Conservation (phyloP, 1,284 basidiomycete species). For the Puccinia brachypodii region DNA sequence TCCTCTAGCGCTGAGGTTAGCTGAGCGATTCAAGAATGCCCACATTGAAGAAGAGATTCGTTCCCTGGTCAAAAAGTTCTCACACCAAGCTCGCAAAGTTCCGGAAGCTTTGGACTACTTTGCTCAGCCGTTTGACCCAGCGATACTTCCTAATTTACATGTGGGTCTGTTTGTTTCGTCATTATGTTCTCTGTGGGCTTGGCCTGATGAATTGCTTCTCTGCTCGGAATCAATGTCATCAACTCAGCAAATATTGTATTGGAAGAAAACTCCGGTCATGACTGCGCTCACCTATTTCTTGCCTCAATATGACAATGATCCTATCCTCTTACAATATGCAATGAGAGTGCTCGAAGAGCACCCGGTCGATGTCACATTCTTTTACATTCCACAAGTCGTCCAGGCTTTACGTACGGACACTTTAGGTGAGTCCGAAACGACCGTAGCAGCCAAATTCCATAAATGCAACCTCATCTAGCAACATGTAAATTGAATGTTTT, state of each 20-base stretch:
- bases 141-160: conserved; percentile 37
- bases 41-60: conserved; percentile 27
- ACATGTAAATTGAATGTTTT: not conserved
- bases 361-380: conserved; percentile 92
- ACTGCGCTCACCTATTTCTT: conserved; percentile 55
- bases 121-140: conserved; percentile 25
- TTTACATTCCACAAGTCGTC: conserved; percentile 98
- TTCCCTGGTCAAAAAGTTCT: conserved; percentile 25
- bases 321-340: conserved; percentile 89
- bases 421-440: conserved; percentile 65
- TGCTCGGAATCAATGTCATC: not conserved
- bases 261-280: conserved; percentile 48
- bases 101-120: conserved; percentile 45
- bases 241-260: conserved; percentile 42
- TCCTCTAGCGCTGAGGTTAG: conserved; percentile 30
- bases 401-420: conserved; percentile 88
- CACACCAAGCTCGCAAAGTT: conserved; percentile 43
- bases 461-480: not conserved
- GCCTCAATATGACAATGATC: conserved; percentile 76
- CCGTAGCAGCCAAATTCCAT: not conserved
- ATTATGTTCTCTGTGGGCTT: not conserved
- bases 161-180: not conserved
- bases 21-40: conserved; percentile 31
- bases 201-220: not conserved
- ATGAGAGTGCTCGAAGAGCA: conserved; percentile 93